phyloP scores from a whole-genome alignment of 1,139 yeast species.

The Cylindricascospora bacillispora region DNA sequence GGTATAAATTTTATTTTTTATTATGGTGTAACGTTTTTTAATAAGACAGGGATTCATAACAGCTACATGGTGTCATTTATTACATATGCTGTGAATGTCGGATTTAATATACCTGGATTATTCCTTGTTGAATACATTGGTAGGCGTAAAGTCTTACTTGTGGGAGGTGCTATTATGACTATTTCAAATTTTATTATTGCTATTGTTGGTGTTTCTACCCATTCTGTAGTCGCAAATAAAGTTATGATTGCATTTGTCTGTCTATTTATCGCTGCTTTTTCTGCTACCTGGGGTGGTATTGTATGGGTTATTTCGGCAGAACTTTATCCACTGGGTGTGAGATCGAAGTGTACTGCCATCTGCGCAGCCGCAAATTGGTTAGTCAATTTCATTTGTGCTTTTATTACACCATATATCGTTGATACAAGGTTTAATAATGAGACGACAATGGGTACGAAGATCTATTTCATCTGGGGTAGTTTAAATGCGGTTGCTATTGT shows the following conservation, averaged over 20 bases:
- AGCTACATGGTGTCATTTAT: conserved; percentile 56
- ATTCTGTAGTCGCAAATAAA: conserved; percentile 42
- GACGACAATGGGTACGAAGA: conserved; percentile 53
- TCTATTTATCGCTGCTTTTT: conserved; percentile 67
- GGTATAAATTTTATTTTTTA: conserved; percentile 73
- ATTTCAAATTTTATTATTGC: conserved; percentile 52
- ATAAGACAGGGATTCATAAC: conserved; percentile 44
- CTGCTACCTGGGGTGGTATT: conserved; percentile 84
- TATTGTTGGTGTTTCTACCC: conserved; percentile 46
- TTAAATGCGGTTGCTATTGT: conserved; percentile 47
- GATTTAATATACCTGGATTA: conserved; percentile 61
- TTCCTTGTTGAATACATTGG: conserved; percentile 57
- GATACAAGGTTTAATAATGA: conserved; percentile 48
- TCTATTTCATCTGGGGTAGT: conserved; percentile 71
- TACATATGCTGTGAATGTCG: conserved; percentile 63
- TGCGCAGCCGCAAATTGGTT: conserved; percentile 76
- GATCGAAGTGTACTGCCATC: conserved; percentile 69
- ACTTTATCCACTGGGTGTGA: conserved; percentile 64
- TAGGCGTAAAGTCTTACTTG: conserved; percentile 44
- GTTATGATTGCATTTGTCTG: conserved; percentile 74
- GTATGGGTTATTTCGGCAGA: conserved; percentile 73
- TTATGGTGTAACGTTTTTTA: conserved; percentile 66
- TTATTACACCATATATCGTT: conserved; percentile 59
- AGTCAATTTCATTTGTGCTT: conserved; percentile 66
- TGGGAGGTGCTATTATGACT: conserved; percentile 60